Percentiles rank a stretch among this genome's conserved stretches.
phyloP scores from a whole-genome alignment of 2,329 filamentous ascomycete genomes.

The Fusarium pilosicola region DNA sequence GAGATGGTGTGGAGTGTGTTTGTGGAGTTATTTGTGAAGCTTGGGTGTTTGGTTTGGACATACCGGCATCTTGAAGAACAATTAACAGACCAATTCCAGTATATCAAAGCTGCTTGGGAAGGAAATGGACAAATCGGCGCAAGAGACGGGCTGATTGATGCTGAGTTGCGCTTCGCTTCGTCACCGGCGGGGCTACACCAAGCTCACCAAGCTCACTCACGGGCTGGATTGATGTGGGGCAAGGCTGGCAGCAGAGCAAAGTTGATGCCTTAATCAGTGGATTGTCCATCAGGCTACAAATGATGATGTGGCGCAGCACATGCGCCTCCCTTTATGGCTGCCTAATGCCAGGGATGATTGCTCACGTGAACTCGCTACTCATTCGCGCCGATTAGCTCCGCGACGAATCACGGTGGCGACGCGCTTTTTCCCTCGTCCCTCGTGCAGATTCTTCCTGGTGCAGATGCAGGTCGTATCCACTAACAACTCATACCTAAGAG shows the following conservation, averaged over 20 bases:
- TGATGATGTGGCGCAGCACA: slow-evolving; percentile 30
- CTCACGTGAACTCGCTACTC: slow-evolving; percentile 52
- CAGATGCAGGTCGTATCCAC: slow-evolving; percentile 21
- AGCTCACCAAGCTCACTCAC: slow-evolving; percentile 45
- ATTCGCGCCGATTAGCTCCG: slow-evolving; percentile 46
- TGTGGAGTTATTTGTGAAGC: background rate
- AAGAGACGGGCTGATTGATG: slow-evolving; percentile 33
- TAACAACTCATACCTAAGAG: slow-evolving; percentile 19
- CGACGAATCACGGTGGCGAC: slow-evolving; percentile 35
- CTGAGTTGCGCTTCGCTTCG: slow-evolving; percentile 44
- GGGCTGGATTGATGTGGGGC: slow-evolving; percentile 45
- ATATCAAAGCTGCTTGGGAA: slow-evolving; percentile 34
- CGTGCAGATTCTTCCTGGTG: slow-evolving; percentile 28
- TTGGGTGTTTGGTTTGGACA: slow-evolving; percentile 31
- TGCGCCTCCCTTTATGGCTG: slow-evolving; percentile 43
- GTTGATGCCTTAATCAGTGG: slow-evolving; percentile 37
- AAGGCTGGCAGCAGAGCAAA: slow-evolving; percentile 17
- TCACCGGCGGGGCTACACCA: slow-evolving; percentile 46
- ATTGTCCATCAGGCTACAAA: slow-evolving; percentile 28
- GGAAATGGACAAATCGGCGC: slow-evolving; percentile 30
- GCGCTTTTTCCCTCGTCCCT: slow-evolving; percentile 26
- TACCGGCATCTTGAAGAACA: slow-evolving; percentile 59
- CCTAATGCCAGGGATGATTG: slow-evolving; percentile 36
- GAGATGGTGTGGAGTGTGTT: background rate
- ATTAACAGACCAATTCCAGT: slow-evolving; percentile 29